These are phyloP conservation scores for Rutidosis leptorrhynchoides DNA, from an alignment of 129 eudicot genomes.

Conservation along the genomic window DNA sequence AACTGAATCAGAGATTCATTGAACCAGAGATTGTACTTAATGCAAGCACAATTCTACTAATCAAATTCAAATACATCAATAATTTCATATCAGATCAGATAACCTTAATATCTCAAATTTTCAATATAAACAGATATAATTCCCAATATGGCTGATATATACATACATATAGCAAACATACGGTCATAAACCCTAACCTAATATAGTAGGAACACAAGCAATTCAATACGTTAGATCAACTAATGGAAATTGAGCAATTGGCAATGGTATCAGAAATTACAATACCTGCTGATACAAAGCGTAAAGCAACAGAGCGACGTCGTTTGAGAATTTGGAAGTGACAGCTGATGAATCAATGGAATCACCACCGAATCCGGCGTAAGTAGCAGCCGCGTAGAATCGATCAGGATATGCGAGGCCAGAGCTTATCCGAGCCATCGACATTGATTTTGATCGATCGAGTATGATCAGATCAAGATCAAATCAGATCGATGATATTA, in stretches of 20 bases:
- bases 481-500: slow-evolving; percentile 1
- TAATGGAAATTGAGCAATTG: not conserved
- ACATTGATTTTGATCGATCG: slow-evolving; percentile 30
- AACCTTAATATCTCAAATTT: not conserved
- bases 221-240: slow-evolving; percentile 4
- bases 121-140: not conserved
- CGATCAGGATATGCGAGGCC: slow-evolving; percentile 96
- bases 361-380: slow-evolving; percentile 75
- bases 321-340: slow-evolving; percentile 75
- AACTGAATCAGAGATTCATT: not conserved
- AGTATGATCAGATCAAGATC: not conserved
- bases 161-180: not conserved
- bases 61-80: slow-evolving; percentile 12
- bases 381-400: slow-evolving; percentile 89
- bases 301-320: slow-evolving; percentile 77
- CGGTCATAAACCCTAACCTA: slow-evolving; percentile 16
- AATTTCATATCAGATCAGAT: slow-evolving; percentile 19
- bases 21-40: slow-evolving; percentile 1
- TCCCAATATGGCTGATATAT: slow-evolving; percentile 2
- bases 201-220: slow-evolving; percentile 3
- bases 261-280: not conserved
- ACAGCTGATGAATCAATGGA: slow-evolving; percentile 58
- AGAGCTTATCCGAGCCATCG: slow-evolving; percentile 72
- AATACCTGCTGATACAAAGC: slow-evolving; percentile 85
- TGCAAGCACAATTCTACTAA: slow-evolving; percentile 1